A percentile compares a stretch with the other conserved stretches of the same genome.
phyloP scores from a whole-genome alignment of 208 protist species.

The Jaenimonas drosophilae region DNA sequence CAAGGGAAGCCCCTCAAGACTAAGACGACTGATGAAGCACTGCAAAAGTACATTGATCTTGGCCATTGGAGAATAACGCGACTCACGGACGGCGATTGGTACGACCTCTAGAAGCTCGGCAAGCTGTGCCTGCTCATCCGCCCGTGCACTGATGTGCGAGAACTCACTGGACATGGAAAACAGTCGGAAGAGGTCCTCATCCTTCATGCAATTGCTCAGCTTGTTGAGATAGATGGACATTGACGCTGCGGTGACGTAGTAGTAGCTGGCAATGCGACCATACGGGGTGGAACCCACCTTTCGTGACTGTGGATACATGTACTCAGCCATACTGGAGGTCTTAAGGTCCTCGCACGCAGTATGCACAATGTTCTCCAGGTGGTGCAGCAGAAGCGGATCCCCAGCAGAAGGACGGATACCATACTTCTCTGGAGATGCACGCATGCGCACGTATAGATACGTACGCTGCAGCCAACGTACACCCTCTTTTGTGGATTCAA shows the following conservation, averaged over 20 bases:
- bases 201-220: slow-evolving; percentile 92
- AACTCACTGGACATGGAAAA: slow-evolving; percentile 98
- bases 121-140: slow-evolving; percentile 98
- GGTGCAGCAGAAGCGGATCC: slow-evolving; percentile 83
- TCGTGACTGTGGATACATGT: slow-evolving; percentile 90
- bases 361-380: slow-evolving; percentile 93
- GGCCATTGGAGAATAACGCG: slow-evolving; percentile 90
- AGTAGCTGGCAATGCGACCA: slow-evolving; percentile 97
- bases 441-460: slow-evolving; percentile 99
- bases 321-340: slow-evolving; percentile 87
- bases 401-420: slow-evolving; percentile 56
- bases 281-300: slow-evolving; percentile 90
- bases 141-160: slow-evolving; percentile 92
- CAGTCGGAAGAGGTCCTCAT: slow-evolving; percentile 96
- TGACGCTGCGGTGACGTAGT: slow-evolving; percentile 95
- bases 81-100: slow-evolving; percentile 97
- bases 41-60: slow-evolving; percentile 99
- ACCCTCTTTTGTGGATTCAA: slow-evolving; percentile 91
- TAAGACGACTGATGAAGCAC: slow-evolving; percentile 97
- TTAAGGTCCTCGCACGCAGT: slow-evolving; percentile 89
- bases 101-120: slow-evolving; percentile 93
- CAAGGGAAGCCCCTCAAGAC: slow-evolving; percentile 96
- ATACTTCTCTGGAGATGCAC: slow-evolving; percentile 93
- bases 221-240: slow-evolving; percentile 94
- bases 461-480: slow-evolving; percentile 96